Percentiles rank a stretch among this genome's conserved stretches.
These are phyloP conservation scores for Solanum appendiculatum DNA, from an alignment of 257 asterid genomes.

Conservation along the genomic window DNA sequence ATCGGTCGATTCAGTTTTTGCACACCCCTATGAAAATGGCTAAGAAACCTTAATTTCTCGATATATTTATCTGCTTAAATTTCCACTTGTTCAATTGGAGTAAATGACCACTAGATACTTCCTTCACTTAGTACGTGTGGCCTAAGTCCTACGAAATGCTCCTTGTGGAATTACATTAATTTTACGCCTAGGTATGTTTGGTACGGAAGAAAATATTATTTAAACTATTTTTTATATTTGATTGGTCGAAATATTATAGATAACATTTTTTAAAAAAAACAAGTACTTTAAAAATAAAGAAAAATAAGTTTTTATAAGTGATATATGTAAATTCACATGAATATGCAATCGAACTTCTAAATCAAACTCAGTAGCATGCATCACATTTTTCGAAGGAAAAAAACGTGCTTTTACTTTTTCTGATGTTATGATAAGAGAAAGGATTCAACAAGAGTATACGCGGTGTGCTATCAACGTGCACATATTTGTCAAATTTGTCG, in stretches of 20 bases:
- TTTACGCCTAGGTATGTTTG: neutral
- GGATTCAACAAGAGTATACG: neutral
- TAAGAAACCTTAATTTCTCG: neutral
- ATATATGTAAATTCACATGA: neutral
- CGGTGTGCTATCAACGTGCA: neutral
- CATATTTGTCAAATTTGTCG: neutral
- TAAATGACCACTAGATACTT: neutral
- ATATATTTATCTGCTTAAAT: neutral
- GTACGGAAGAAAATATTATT: neutral
- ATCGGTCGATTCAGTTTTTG: no score
- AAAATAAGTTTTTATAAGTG: no score
- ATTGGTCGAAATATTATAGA: no score
- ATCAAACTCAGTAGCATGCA: neutral
- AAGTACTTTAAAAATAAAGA: no score
- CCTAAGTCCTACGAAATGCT: neutral
- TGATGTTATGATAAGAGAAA: neutral
- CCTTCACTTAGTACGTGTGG: neutral
- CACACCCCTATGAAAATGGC: no score
- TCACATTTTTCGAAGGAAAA: no score
- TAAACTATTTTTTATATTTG: neutral
- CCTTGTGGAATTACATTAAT: neutral
- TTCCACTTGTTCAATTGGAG: neutral
- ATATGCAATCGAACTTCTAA: no score
- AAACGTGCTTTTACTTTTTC: accelerated
- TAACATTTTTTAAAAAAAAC: no score